These are phyloP conservation scores for Bryum argenteum DNA, from an alignment of 225 moss, liverwort and hornwort genomes.

Conservation along the genomic window DNA sequence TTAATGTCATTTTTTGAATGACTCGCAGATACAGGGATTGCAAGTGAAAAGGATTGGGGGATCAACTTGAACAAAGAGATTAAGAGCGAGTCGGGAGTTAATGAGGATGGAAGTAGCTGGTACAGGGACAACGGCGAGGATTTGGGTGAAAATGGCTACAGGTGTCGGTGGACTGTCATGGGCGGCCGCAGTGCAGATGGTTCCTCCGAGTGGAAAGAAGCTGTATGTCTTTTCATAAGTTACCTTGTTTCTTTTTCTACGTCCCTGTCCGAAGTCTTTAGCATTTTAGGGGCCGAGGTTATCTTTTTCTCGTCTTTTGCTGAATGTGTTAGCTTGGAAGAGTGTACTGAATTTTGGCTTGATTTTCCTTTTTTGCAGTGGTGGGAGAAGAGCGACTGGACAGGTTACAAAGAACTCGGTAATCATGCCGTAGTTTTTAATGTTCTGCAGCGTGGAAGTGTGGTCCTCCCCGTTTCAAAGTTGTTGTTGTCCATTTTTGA, in stretches of 20 bases:
- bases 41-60: slow-evolving; percentile 97
- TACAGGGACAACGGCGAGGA: slow-evolving; percentile 90
- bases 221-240: slow-evolving; percentile 53
- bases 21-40: slow-evolving; percentile 87
- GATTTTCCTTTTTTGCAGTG: slow-evolving; percentile 63
- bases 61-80: slow-evolving; percentile 88
- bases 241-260: background rate
- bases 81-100: slow-evolving; percentile 76
- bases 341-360: slow-evolving; percentile 13
- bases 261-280: background rate
- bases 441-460: slow-evolving; percentile 18
- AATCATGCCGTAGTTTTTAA: slow-evolving; percentile 31
- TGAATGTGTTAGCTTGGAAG: background rate
- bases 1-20: background rate
- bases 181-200: slow-evolving; percentile 82
- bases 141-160: slow-evolving; percentile 88
- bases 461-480: background rate
- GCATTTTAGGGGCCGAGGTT: background rate
- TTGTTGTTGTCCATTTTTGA: background rate
- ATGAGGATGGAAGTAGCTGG: slow-evolving; percentile 88
- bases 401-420: slow-evolving; percentile 99
- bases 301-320: background rate
- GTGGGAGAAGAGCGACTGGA: slow-evolving; percentile 99
- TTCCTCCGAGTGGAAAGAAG: slow-evolving; percentile 98
- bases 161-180: slow-evolving; percentile 99